Base-by-base conservation (phyloP, 768 basidiomycete genomes). In the Phaffia australis region DNA sequence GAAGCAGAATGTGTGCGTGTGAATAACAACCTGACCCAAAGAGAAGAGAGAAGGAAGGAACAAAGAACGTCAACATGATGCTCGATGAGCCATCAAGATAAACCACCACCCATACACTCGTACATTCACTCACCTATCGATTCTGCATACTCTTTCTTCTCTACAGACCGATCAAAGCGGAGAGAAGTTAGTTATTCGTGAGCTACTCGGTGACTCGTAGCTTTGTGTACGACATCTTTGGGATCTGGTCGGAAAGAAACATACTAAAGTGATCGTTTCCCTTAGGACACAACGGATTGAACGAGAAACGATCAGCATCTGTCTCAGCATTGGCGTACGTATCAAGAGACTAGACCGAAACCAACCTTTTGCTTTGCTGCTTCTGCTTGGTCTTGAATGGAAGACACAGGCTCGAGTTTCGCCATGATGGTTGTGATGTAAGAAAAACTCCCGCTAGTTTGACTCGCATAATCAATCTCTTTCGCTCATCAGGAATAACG, bases 191-290 rank as follows among this genome's bases (percentile, higher is more conserved):
- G 11, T 42, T 11, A 11, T 42, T 42, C 11, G 11, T 11, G 35
- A 42, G 35, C 11, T 42, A 42, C 35, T 42, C 35, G 11, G 35
- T 42, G 11, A 42, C 35, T 42, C 11, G 11, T 42, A 11, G 6
- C 11, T 42, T 42, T 42, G 35, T 4, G 35, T 42, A 42, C 6
- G 11, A 42, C 35, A 11, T 42, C 35, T 5, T 42, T 42, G 4
- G 35, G 11, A 11, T 4, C 11, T 42, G 35, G 35, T 42, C 4
- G 11, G 35, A 42, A 42, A 11, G 35, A 11, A 42, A 42, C 35
- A 42, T 42, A 42, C 35, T 62, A 56, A 67, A 67, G 49, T 62
- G 66, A 9, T 50, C 60, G 48, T 67, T 67, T 18, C 66, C 66
- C 55, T 61, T 32, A 11, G 15, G 21, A 46, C 3, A 4, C 9